phyloP scores from a whole-genome alignment of 768 basidiomycete genomes.

The Leccinum subgranulosum region DNA sequence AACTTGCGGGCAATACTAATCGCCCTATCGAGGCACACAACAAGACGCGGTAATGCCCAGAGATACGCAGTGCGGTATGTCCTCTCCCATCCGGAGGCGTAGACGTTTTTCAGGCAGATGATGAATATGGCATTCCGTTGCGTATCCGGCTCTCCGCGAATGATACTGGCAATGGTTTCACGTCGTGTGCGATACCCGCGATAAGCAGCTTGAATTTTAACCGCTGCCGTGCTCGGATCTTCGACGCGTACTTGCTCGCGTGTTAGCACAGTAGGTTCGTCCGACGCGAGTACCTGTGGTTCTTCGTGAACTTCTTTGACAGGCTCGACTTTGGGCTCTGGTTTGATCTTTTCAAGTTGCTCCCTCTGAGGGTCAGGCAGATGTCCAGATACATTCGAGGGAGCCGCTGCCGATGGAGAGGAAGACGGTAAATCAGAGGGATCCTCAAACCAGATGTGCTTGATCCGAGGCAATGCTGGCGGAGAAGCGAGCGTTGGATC shows the following conservation, averaged over 20 bases:
- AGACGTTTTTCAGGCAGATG: conserved; percentile 27
- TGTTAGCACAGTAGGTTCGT: conserved; percentile 11
- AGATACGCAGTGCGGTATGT: conserved; percentile 37
- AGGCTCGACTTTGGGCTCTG: neutral
- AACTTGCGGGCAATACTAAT: conserved; percentile 20
- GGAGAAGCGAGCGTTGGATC: neutral
- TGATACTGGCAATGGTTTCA: conserved; percentile 3
- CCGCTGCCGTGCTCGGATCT: conserved; percentile 16
- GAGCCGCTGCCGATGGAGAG: conserved; percentile 9
- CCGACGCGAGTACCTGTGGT: conserved; percentile 4
- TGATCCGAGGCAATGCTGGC: conserved; percentile 16
- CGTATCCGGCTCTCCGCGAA: conserved; percentile 11
- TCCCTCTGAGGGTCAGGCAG: conserved; percentile 2
- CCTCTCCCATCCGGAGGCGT: conserved; percentile 26
- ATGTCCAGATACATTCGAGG: conserved; percentile 11
- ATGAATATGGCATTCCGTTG: conserved; percentile 24
- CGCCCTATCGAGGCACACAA: conserved; percentile 38
- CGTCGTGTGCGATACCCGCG: conserved; percentile 9
- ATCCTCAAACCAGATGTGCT: conserved; percentile 29
- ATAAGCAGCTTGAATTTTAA: conserved; percentile 20
- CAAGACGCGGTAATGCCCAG: conserved; percentile 37
- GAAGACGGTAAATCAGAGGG: conserved; percentile 28
- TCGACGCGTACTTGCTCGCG: conserved; percentile 19
- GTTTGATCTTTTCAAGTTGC: neutral
- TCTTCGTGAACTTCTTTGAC: conserved; percentile 13